Percentiles rank a stretch among this genome's conserved stretches.
These are phyloP conservation scores for Leccinum obscurum DNA, from an alignment of 768 basidiomycete species.

Conservation along the genomic window DNA sequence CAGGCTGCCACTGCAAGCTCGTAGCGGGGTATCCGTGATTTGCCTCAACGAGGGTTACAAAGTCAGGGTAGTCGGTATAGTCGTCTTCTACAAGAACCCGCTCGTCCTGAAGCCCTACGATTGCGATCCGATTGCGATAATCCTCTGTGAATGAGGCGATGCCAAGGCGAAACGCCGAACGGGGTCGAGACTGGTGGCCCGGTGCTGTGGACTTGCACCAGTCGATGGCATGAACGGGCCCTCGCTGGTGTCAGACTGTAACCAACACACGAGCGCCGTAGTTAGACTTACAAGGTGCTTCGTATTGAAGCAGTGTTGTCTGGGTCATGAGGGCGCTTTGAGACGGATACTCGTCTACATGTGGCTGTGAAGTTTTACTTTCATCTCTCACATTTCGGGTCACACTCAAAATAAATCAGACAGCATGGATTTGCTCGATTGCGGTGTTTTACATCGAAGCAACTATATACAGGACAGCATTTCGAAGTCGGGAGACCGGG, in stretches of 20 bases:
- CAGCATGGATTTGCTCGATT: conserved; percentile 15
- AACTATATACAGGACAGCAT: conserved; percentile 32
- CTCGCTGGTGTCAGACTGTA: conserved; percentile 40
- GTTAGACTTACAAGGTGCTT: conserved; percentile 74
- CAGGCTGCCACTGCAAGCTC: conserved; percentile 91
- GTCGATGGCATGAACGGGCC: conserved; percentile 84
- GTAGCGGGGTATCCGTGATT: conserved; percentile 93
- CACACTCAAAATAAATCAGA: background rate
- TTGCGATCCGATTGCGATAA: conserved; percentile 77
- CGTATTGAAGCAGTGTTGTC: conserved; percentile 75
- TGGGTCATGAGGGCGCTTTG: conserved; percentile 52
- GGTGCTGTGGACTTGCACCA: conserved; percentile 85
- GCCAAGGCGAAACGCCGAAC: conserved; percentile 80
- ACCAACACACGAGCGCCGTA: background rate
- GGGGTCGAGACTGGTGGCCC: conserved; percentile 69
- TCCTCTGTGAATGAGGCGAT: conserved; percentile 86
- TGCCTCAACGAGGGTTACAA: conserved; percentile 80
- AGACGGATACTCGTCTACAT: conserved; percentile 10
- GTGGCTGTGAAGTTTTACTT: conserved; percentile 25
- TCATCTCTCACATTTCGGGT: background rate
- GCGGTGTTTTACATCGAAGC: conserved; percentile 29
- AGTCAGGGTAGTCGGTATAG: conserved; percentile 81
- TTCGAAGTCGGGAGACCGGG: conserved; percentile 19
- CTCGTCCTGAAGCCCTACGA: conserved; percentile 81
- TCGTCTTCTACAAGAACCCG: conserved; percentile 86